These are phyloP conservation scores for Arachnomyces sp. DNA, from an alignment of 2,329 filamentous ascomycete species.

Conservation along the genomic window DNA sequence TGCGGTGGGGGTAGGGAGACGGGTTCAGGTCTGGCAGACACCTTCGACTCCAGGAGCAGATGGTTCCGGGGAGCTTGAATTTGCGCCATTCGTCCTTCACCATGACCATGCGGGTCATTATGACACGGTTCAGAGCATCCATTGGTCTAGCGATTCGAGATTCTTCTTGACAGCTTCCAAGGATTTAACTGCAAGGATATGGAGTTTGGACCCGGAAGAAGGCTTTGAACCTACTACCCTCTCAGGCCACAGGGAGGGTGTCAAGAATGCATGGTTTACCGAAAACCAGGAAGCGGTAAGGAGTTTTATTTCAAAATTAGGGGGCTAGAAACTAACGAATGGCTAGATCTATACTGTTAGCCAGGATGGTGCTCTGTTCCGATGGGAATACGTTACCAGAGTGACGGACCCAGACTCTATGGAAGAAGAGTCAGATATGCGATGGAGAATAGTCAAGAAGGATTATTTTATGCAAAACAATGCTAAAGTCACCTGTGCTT, in stretches of 20 bases:
- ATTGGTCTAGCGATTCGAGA: conserved; percentile 92
- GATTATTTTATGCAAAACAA: conserved; percentile 92
- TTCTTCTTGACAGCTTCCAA: conserved; percentile 92
- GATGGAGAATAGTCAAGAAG: conserved; percentile 84
- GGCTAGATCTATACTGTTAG: conserved; percentile 78
- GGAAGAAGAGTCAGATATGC: conserved; percentile 58
- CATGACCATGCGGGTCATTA: conserved; percentile 82
- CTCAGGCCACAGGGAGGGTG: conserved; percentile 80
- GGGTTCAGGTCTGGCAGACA: conserved; percentile 92
- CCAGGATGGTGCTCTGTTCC: conserved; percentile 92
- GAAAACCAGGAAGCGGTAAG: conserved; percentile 72
- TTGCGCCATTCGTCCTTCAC: conserved; percentile 87
- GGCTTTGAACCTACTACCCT: conserved; percentile 84
- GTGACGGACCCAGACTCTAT: conserved; percentile 53
- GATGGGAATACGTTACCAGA: conserved; percentile 73
- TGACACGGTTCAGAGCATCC: conserved; percentile 73
- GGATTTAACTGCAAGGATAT: conserved; percentile 87
- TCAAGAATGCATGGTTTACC: conserved; percentile 95
- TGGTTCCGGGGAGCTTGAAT: conserved; percentile 74
- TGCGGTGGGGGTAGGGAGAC: conserved; percentile 75
- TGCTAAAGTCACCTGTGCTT: conserved; percentile 79
- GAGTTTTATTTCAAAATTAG: conserved; percentile 3
- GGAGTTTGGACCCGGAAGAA: conserved; percentile 81
- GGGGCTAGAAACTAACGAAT: conserved; percentile 4
- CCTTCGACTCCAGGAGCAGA: conserved; percentile 79